Evolutionary conservation across 169 alveolate species (phyloP).

Genomic region (Hammondia hammondi): DNA sequence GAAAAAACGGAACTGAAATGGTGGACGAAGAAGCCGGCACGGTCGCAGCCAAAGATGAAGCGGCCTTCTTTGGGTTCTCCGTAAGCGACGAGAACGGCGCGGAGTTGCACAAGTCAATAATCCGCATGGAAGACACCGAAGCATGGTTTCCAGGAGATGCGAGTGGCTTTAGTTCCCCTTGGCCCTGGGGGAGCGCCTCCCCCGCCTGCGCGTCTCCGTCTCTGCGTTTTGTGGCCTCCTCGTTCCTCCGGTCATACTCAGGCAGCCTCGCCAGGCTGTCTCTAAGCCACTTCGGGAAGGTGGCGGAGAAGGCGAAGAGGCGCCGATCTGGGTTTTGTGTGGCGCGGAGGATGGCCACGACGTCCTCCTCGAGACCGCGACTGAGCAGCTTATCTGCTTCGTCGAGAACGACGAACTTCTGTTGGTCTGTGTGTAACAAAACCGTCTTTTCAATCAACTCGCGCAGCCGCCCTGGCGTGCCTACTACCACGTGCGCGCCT

Average conservation of each 20-base stretch:
- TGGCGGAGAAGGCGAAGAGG: conserved; percentile 13
- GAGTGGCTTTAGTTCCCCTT: too few species aligned
- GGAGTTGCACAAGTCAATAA: not conserved
- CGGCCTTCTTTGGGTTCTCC: too few species aligned
- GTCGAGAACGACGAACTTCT: conserved; percentile 87
- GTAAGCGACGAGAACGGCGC: too few species aligned
- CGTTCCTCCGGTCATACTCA: not conserved
- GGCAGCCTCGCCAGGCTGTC: conserved; percentile 33
- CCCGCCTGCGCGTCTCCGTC: not conserved
- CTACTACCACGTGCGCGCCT: conserved; percentile 84
- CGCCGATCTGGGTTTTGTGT: not conserved
- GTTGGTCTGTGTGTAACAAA: conserved; percentile 82
- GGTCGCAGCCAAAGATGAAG: too few species aligned
- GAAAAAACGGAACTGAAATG: too few species aligned
- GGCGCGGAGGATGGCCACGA: conserved; percentile 19
- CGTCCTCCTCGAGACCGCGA: conserved; percentile 53
- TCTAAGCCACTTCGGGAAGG: conserved; percentile 16
- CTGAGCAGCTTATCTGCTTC: conserved; percentile 85
- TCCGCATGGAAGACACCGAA: not conserved
- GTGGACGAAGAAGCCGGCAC: too few species aligned
- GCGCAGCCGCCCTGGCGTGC: conserved; percentile 93
- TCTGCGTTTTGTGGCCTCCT: not conserved
- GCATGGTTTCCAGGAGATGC: too few species aligned
- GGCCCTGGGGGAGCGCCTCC: not conserved
- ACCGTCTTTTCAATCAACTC: conserved; percentile 82